phyloP scores from a whole-genome alignment of 2,329 filamentous ascomycete genomes.

The Esteya vermicola region DNA sequence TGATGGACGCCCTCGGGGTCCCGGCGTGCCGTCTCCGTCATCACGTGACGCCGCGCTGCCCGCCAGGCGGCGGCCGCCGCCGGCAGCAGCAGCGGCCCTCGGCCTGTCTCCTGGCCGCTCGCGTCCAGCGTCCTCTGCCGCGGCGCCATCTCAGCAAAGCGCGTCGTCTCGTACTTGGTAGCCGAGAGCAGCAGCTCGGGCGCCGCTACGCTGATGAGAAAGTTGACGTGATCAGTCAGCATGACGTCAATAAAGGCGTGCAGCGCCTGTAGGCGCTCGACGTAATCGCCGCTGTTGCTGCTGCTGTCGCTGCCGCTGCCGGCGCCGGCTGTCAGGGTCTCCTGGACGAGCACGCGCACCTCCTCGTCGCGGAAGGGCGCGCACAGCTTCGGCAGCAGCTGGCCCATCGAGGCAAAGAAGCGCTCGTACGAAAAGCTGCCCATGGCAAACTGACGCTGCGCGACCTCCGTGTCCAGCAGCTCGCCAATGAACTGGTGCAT shows the following conservation, averaged over 20 bases:
- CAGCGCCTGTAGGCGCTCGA: conserved; percentile 62
- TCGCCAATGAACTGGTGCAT: conserved; percentile 65
- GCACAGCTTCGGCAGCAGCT: conserved; percentile 63
- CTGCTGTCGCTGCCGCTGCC: no score
- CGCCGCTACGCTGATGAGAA: conserved; percentile 57
- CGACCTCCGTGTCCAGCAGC: conserved; percentile 58
- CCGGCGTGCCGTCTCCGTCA: conserved; percentile 50
- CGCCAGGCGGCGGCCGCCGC: conserved; percentile 54
- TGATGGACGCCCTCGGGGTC: conserved; percentile 56
- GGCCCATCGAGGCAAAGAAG: conserved; percentile 65
- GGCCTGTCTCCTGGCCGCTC: conserved; percentile 18
- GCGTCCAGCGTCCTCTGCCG: no score
- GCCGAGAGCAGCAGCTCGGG: conserved; percentile 59
- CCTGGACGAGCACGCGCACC: conserved; percentile 52
- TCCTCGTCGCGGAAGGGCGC: conserved; percentile 69
- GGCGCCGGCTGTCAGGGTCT: conserved; percentile 41
- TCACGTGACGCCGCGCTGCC: conserved; percentile 46
- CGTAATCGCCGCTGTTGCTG: no score
- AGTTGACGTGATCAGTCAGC: conserved; percentile 72
- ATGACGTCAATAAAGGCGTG: conserved; percentile 64
- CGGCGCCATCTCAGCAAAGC: conserved; percentile 49
- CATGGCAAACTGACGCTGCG: conserved; percentile 51
- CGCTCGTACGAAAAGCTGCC: conserved; percentile 69
- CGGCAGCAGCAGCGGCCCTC: conserved; percentile 25
- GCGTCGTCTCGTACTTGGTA: conserved; percentile 58